Base-by-base conservation (phyloP, 2,329 filamentous ascomycete genomes). In the Verticillium longisporum region DNA sequence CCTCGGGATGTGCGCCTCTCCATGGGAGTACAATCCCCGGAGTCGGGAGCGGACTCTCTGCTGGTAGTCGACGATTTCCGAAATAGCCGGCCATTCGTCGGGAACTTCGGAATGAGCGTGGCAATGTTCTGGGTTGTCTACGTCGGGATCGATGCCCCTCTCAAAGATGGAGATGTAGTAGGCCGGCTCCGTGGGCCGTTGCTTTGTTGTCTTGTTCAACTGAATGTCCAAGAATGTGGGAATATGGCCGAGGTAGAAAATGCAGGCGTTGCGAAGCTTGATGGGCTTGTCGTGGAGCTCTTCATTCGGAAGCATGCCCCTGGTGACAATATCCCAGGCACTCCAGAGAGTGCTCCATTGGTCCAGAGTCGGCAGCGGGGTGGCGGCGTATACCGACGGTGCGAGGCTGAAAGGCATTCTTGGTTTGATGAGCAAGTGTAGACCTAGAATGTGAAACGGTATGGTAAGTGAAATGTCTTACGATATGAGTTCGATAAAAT, bases 181-280 rank as follows among this genome's bases (percentile, higher is more conserved):
- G 1, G 77, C 80, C 0, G 94, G 93, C 57, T 92, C 83, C 0
- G 90, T 94, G 0, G 85, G 81, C 21, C 83, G 76, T 15, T 80
- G 76, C 10, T 80, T 79, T 1, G 89, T 91, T 0, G 88, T 88
- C 74, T 92, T 91, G 61, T 87, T 88, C 60, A 98, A 76, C 72
- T 98, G 94, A 14, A 97, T 95, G 68, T 98, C 90, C 60, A 96
- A 80, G 72, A 99, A 99, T 0, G 92, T 92, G 0, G 95, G 95
- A 59, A 97, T 98, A 70, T 99, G 95, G 1, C 95, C 94, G 1
- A 98, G 79, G 68, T 98, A 98, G 77, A 98, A 98, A 65, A 98
- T 90, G 74, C 92, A 92, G 18, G 90, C 90, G 72, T 97, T 97
- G 58, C 94, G 87, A 61, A 98, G 84, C 73, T 94, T 92, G 78